Evolutionary conservation across 2,329 filamentous ascomycete genomes (phyloP).

Genomic region (Sporothrix pallida): DNA sequence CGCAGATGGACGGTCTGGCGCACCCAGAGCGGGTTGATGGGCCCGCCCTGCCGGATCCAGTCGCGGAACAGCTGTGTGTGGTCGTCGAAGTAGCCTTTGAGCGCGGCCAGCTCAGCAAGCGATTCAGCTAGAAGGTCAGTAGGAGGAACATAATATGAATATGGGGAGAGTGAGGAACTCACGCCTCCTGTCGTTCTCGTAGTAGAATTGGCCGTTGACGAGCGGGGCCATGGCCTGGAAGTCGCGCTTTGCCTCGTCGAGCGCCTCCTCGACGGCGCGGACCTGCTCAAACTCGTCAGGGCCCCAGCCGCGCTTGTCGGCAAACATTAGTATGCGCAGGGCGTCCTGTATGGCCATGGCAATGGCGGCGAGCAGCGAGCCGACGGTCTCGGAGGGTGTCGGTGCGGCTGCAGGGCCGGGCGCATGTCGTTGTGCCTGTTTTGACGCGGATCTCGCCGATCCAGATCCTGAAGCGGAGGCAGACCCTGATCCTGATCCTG

Average conservation of each 20-base stretch:
- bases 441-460: no score
- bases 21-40: conserved; percentile 62
- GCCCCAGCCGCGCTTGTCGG: conserved; percentile 65
- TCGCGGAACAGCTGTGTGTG: conserved; percentile 59
- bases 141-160: conserved; percentile 22
- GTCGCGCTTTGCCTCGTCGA: conserved; percentile 65
- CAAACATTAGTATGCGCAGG: conserved; percentile 60
- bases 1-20: conserved; percentile 58
- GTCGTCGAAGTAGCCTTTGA: conserved; percentile 54
- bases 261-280: conserved; percentile 58
- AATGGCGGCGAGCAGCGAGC: conserved; percentile 63
- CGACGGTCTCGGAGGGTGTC: conserved; percentile 56
- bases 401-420: not conserved
- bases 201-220: conserved; percentile 62
- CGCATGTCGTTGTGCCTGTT: no score
- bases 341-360: conserved; percentile 60
- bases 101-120: conserved; percentile 55
- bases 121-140: conserved; percentile 53
- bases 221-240: conserved; percentile 63
- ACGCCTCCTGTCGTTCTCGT: conserved; percentile 63
- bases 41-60: conserved; percentile 61
- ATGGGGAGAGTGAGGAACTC: conserved; percentile 41
- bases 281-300: conserved; percentile 65
- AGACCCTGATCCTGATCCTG: no score
- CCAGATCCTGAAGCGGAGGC: no score